These are phyloP conservation scores for Diatrype stigma DNA, from an alignment of 2,329 filamentous ascomycete species.

Conservation along the genomic window DNA sequence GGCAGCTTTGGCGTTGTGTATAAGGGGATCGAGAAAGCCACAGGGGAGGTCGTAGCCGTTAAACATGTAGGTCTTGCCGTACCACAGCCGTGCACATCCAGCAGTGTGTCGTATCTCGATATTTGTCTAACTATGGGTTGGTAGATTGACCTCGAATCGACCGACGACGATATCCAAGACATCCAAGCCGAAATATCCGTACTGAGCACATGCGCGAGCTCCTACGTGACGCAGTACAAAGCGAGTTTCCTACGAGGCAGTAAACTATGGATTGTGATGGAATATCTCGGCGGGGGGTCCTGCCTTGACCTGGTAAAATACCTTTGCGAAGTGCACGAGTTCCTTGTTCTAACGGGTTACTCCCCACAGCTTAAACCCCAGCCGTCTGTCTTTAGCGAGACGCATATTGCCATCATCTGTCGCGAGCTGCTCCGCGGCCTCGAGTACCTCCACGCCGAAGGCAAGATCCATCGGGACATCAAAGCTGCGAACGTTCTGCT, in stretches of 20 bases:
- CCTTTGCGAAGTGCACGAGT: conserved; percentile 1
- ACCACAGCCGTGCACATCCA: background rate
- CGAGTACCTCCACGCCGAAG: conserved; percentile 88
- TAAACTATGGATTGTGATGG: conserved; percentile 99
- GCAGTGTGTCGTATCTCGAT: background rate
- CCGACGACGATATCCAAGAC: conserved; percentile 96
- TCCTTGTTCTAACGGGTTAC: conserved; percentile 26
- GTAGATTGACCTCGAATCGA: conserved; percentile 97
- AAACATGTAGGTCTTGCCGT: conserved; percentile 69
- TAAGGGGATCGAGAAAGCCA: conserved; percentile 88
- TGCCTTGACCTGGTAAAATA: conserved; percentile 79
- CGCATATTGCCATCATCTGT: conserved; percentile 90
- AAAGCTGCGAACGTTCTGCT: conserved; percentile 95
- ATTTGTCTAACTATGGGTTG: conserved; percentile 9
- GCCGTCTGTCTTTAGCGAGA: conserved; percentile 67
- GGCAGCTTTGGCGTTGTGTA: conserved; percentile 96
- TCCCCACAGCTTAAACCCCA: conserved; percentile 74
- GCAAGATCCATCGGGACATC: conserved; percentile 95
- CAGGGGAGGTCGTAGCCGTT: conserved; percentile 91
- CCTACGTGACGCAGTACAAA: conserved; percentile 93
- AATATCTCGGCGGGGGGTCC: conserved; percentile 91
- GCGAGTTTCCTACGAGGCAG: conserved; percentile 92
- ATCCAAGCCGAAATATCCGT: conserved; percentile 97
- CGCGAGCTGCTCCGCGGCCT: conserved; percentile 85
- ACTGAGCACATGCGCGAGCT: conserved; percentile 89